phyloP scores from a whole-genome alignment of 352 stramenopile genomes.

The Globisporangium abappressorium region DNA sequence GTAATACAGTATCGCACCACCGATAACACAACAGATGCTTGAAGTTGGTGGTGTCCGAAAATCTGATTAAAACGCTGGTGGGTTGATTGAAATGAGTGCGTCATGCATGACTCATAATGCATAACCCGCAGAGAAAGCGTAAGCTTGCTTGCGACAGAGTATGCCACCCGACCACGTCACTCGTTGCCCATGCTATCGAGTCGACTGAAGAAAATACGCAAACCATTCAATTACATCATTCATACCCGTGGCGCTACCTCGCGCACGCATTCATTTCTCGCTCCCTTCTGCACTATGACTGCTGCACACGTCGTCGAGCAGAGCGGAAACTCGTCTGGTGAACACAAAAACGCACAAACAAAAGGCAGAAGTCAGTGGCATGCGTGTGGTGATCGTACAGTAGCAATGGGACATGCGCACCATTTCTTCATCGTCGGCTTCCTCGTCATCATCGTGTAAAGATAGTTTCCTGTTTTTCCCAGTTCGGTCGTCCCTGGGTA shows the following conservation, averaged over 20 bases:
- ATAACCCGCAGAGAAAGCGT: not conserved
- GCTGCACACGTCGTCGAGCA: slow-evolving; percentile 2
- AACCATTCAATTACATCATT: not conserved
- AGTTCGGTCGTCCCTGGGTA: not conserved
- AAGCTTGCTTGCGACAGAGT: not conserved
- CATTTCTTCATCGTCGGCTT: slow-evolving; percentile 16
- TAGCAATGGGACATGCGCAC: slow-evolving; percentile 3
- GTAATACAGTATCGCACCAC: not conserved
- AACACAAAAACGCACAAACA: not conserved
- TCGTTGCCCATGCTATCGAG: not conserved
- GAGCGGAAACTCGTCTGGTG: slow-evolving; percentile 14
- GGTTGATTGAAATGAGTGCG: not conserved
- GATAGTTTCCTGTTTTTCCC: not conserved
- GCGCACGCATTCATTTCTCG: not conserved
- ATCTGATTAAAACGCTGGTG: not conserved
- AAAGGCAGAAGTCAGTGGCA: not conserved
- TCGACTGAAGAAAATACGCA: not conserved
- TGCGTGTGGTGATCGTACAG: not conserved
- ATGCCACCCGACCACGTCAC: not conserved
- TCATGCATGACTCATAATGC: not conserved
- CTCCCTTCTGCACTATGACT: not conserved
- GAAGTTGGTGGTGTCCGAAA: not conserved
- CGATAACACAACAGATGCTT: not conserved
- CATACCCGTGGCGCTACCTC: not conserved
- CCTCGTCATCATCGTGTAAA: not conserved